phyloP scores from a whole-genome alignment of 2,329 filamentous ascomycete species.

The Diaporthe citrichinensis region DNA sequence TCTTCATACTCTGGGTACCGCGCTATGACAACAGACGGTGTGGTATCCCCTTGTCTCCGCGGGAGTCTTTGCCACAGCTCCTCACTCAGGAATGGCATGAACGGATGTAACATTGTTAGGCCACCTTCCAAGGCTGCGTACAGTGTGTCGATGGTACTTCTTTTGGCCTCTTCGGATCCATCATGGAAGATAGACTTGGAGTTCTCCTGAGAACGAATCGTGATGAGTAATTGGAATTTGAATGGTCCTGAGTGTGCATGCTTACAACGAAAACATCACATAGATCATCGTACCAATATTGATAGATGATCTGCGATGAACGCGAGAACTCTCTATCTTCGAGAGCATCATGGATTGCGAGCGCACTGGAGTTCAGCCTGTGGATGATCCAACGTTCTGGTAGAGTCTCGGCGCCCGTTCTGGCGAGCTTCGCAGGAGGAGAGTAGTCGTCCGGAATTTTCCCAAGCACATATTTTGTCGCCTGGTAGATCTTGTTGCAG shows the following conservation, averaged over 20 bases:
- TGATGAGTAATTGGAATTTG: background rate
- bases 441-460: background rate
- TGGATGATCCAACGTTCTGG: background rate
- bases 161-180: background rate
- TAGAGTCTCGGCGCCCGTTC: background rate
- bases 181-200: background rate
- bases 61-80: background rate
- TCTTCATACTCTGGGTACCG: background rate
- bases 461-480: background rate
- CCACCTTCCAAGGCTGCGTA: background rate
- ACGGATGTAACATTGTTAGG: background rate
- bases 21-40: background rate
- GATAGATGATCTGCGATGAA: background rate
- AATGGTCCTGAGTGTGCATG: background rate
- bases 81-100: background rate
- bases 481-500: slow-evolving; percentile 7
- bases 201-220: background rate
- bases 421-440: background rate
- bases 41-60: background rate
- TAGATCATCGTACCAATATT: background rate
- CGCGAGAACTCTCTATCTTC: background rate
- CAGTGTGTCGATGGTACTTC: background rate
- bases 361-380: background rate
- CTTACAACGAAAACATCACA: background rate
- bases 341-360: background rate